These are phyloP conservation scores for Penicillium sp. DNA, from an alignment of 2,329 filamentous ascomycete species.

Conservation along the genomic window DNA sequence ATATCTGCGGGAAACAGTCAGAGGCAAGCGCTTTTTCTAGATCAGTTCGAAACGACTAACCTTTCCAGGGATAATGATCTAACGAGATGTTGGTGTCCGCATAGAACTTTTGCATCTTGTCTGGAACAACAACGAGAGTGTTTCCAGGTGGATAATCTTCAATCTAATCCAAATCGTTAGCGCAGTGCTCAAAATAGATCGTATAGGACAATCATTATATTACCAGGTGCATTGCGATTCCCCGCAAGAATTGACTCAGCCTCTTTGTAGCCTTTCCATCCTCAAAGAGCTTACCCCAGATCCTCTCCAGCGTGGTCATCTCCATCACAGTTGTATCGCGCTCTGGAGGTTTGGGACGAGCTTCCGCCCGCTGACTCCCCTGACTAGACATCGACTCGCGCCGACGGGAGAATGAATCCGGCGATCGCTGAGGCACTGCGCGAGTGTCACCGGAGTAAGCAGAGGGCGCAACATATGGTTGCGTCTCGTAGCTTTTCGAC, in stretches of 20 bases:
- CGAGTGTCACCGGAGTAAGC: slow-evolving; percentile 27
- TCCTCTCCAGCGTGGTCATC: slow-evolving; percentile 67
- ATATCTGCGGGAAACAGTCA: slow-evolving; percentile 48
- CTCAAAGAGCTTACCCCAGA: slow-evolving; percentile 77
- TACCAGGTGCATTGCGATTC: slow-evolving; percentile 75
- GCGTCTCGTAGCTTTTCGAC: slow-evolving; percentile 17
- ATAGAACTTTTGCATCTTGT: slow-evolving; percentile 77
- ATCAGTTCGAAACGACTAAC: slow-evolving; percentile 42
- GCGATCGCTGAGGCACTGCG: slow-evolving; percentile 26
- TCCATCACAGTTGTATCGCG: slow-evolving; percentile 51
- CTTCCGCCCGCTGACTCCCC: slow-evolving; percentile 34
- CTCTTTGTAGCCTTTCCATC: slow-evolving; percentile 69
- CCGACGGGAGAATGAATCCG: slow-evolving; percentile 29
- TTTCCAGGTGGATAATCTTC: slow-evolving; percentile 70
- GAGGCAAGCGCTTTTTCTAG: not conserved
- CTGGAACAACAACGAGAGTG: slow-evolving; percentile 73
- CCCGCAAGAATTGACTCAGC: slow-evolving; percentile 71
- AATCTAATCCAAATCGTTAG: slow-evolving; percentile 55
- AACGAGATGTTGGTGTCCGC: slow-evolving; percentile 64
- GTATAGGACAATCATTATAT: slow-evolving; percentile 32
- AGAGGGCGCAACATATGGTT: slow-evolving; percentile 25
- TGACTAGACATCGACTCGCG: slow-evolving; percentile 42
- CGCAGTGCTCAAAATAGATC: not conserved
- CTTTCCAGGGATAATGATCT: slow-evolving; percentile 71
- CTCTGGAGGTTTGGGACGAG: slow-evolving; percentile 42